phyloP scores from a whole-genome alignment of 116 monocot species.

The Iris pallida region DNA sequence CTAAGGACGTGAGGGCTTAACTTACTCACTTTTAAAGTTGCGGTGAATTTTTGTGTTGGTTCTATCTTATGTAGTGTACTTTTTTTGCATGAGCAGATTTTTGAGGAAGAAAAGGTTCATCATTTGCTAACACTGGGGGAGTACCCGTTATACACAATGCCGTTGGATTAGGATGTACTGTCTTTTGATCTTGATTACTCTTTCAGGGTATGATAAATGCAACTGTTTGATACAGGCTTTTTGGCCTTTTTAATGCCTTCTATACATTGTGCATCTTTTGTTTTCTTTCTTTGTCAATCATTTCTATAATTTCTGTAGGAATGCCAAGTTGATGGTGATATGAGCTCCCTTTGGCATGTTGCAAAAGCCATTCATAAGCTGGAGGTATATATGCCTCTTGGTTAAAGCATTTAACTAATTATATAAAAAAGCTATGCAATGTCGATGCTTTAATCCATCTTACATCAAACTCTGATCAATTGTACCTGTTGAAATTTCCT shows the following conservation, averaged over 20 bases:
- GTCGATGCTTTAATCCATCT: neutral
- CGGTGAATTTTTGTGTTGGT: neutral
- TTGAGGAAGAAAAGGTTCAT: conserved; percentile 89
- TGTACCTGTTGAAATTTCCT: too few species aligned
- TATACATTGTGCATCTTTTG: neutral
- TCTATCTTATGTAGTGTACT: neutral
- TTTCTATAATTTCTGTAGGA: conserved; percentile 47
- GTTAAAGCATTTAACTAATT: neutral
- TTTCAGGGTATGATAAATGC: conserved; percentile 46
- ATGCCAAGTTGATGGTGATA: conserved; percentile 83
- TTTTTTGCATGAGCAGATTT: conserved; percentile 41
- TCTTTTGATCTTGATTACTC: conserved; percentile 90
- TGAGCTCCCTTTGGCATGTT: conserved; percentile 95
- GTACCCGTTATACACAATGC: conserved; percentile 80
- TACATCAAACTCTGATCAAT: neutral
- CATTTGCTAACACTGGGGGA: conserved; percentile 77
- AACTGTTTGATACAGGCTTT: conserved; percentile 1
- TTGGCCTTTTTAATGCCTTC: neutral
- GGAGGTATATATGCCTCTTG: conserved; percentile 58
- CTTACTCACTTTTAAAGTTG: too few species aligned
- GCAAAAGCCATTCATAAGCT: conserved; percentile 95
- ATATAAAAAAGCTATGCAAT: neutral
- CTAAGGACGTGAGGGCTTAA: too few species aligned
- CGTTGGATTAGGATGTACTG: conserved; percentile 90
- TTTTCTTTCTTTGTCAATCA: conserved; percentile 4